Conservation (phyloP, 148 eudicot genomes). For the Nepenthes mirabilis region DNA sequence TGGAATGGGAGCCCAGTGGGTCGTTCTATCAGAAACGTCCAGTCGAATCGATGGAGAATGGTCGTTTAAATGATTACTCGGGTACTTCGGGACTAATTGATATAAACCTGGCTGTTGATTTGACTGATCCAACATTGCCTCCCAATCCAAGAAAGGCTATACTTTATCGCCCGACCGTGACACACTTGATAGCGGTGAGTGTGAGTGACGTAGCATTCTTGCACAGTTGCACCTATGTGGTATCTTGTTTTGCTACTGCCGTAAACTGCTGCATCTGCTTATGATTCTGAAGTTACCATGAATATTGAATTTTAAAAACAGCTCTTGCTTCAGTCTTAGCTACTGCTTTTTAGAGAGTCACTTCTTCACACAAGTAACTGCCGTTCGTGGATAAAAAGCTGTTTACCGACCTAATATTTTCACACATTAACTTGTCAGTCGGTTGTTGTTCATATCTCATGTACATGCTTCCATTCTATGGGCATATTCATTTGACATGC, state of each 20-base stretch:
- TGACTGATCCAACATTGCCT: slow-evolving; percentile 86
- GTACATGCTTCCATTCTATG: not conserved
- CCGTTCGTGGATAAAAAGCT: too few relatives aligned
- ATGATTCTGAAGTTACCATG: not conserved
- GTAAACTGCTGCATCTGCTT: not conserved
- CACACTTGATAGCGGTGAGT: slow-evolving; percentile 88
- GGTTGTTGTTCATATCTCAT: slow-evolving; percentile 2
- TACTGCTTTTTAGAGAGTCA: too few relatives aligned
- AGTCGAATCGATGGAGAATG: slow-evolving; percentile 52
- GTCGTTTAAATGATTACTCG: slow-evolving; percentile 49
- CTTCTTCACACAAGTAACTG: too few relatives aligned
- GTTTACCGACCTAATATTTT: too few relatives aligned
- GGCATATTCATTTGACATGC: too few relatives aligned
- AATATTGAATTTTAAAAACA: not conserved
- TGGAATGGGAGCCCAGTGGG: slow-evolving; percentile 99
- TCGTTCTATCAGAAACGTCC: slow-evolving; percentile 59
- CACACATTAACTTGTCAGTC: too few relatives aligned
- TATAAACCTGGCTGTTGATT: slow-evolving; percentile 69
- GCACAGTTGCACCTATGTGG: too few relatives aligned
- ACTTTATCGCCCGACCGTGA: slow-evolving; percentile 74
- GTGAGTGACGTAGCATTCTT: not conserved
- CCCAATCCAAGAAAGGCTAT: slow-evolving; percentile 88
- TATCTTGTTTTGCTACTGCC: not conserved
- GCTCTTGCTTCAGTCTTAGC: too few relatives aligned
- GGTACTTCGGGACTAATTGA: slow-evolving; percentile 80